phyloP scores from a whole-genome alignment of 352 stramenopile genomes.

The Phytopythium oedochilum region DNA sequence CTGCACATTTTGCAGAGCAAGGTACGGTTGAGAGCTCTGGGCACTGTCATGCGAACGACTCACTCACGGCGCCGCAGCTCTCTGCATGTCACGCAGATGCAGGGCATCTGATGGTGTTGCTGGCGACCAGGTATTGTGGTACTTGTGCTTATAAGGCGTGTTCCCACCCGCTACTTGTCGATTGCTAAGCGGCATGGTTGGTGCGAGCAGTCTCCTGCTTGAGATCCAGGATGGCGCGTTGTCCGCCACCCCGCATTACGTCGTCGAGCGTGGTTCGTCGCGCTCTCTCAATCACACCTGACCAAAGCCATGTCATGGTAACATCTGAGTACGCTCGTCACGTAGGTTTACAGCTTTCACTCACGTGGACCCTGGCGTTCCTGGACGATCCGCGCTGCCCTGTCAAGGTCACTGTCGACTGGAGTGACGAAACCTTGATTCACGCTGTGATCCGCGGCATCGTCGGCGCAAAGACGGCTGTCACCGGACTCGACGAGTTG shows the following conservation, averaged over 20 bases:
- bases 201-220: slow-evolving; percentile 26
- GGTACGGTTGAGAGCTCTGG: slow-evolving; percentile 10
- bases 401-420: slow-evolving; percentile 36
- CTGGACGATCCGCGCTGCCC: slow-evolving; percentile 35
- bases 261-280: slow-evolving; percentile 23
- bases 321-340: not conserved
- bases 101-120: slow-evolving; percentile 34
- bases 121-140: slow-evolving; percentile 23
- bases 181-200: not conserved
- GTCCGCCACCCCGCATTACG: slow-evolving; percentile 15
- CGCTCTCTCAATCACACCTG: not conserved
- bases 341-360: slow-evolving; percentile 36
- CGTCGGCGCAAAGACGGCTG: slow-evolving; percentile 30
- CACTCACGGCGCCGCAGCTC: not conserved
- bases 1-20: slow-evolving; percentile 55
- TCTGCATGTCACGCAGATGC: slow-evolving; percentile 21
- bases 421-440: slow-evolving; percentile 28
- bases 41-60: not conserved
- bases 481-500: slow-evolving; percentile 5
- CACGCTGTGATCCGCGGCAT: slow-evolving; percentile 38
- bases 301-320: not conserved
- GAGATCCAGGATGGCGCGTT: slow-evolving; percentile 35
- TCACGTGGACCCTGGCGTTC: slow-evolving; percentile 47
- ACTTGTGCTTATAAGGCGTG: no score
- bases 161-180: not conserved